Percentiles rank a stretch among this genome's conserved stretches.
phyloP scores from a whole-genome alignment of 2,329 filamentous ascomycete genomes.

The Pseudonectria buxi region DNA sequence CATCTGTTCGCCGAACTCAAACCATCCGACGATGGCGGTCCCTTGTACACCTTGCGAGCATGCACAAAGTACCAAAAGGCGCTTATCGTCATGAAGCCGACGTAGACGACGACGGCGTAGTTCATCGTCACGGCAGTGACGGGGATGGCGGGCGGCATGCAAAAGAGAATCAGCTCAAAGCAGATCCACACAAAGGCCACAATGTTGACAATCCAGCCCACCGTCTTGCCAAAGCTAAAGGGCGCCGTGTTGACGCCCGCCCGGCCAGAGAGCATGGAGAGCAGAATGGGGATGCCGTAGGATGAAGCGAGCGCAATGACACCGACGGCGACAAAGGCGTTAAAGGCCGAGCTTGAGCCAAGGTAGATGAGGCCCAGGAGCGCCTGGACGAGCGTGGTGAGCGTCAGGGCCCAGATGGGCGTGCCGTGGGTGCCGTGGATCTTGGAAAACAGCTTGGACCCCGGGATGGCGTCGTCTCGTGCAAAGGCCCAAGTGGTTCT shows the following conservation, averaged over 20 bases:
- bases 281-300: constrained; percentile 68
- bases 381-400: constrained; percentile 63
- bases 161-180: constrained; percentile 67
- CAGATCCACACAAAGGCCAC: constrained; percentile 62
- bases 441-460: constrained; percentile 57
- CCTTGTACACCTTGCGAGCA: constrained; percentile 9
- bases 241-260: constrained; percentile 55
- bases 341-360: constrained; percentile 68
- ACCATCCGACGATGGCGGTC: too few relatives aligned
- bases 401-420: constrained; percentile 60
- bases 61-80: constrained; percentile 56
- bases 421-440: constrained; percentile 61
- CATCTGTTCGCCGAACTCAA: too few relatives aligned
- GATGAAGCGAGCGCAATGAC: constrained; percentile 71
- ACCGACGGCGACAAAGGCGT: constrained; percentile 70
- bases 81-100: constrained; percentile 53
- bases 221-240: constrained; percentile 56
- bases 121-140: constrained; percentile 55
- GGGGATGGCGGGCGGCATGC: constrained; percentile 60
- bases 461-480: constrained; percentile 66
- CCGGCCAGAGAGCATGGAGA: constrained; percentile 59
- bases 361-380: constrained; percentile 73
- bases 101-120: constrained; percentile 61
- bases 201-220: constrained; percentile 62
- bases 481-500: constrained; percentile 72